A percentile compares a stretch with the other conserved stretches of the same genome.
These are phyloP conservation scores for Penicillium argentinense DNA, from an alignment of 495 filamentous ascomycete species.

Conservation along the genomic window DNA sequence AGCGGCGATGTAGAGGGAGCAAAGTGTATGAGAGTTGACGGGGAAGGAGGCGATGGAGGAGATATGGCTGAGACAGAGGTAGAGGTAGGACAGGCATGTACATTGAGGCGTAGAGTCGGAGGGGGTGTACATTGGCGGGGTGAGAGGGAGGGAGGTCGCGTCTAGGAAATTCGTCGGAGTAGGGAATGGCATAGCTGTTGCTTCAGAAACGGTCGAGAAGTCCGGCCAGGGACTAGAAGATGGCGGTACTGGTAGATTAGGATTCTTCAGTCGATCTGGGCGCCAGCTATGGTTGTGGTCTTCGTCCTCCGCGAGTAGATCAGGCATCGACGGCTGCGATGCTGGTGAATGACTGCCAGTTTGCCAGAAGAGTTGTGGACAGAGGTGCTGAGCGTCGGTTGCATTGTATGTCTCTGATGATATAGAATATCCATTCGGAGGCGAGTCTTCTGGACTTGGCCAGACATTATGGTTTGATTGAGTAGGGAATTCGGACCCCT, in stretches of 20 bases:
- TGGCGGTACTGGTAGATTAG: conserved; percentile 27
- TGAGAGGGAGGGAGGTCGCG: conserved; percentile 25
- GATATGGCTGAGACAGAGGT: conserved; percentile 46
- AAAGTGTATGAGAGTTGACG: conserved; percentile 48
- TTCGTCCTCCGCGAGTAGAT: conserved; percentile 24
- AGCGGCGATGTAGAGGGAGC: conserved; percentile 57
- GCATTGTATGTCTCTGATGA: conserved; percentile 2
- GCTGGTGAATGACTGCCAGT: conserved; percentile 11
- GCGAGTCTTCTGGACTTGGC: conserved; percentile 22
- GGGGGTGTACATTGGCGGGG: conserved; percentile 23
- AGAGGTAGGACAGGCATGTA: conserved; percentile 46
- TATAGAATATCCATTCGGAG: conserved; percentile 13
- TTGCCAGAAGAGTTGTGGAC: conserved; percentile 28
- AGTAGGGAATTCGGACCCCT: conserved; percentile 14
- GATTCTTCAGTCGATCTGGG: conserved; percentile 22
- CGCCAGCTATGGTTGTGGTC: conserved; percentile 31
- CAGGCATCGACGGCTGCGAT: conserved; percentile 14
- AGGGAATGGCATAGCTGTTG: conserved; percentile 34
- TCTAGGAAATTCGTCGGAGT: conserved; percentile 25
- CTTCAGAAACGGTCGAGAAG: conserved; percentile 41
- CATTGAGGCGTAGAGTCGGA: conserved; percentile 31
- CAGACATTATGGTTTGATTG: conserved; percentile 21
- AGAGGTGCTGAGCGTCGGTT: conserved; percentile 24
- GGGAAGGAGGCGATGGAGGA: conserved; percentile 44
- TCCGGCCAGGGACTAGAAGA: conserved; percentile 46